These are phyloP conservation scores for Paramecium pentaurelia DNA, from an alignment of 73 alveolate species.

Conservation along the genomic window DNA sequence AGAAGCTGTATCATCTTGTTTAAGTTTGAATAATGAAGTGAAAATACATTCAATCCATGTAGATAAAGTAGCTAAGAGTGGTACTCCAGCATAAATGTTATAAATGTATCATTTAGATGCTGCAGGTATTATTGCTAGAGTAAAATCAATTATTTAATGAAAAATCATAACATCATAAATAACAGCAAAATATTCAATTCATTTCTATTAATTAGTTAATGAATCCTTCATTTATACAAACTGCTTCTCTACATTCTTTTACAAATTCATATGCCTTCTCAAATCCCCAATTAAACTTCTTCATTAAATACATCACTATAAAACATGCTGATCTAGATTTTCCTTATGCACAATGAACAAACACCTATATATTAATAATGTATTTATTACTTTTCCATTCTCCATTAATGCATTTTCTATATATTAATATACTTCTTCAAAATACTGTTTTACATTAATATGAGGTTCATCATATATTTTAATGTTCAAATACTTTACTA, in stretches of 20 bases:
- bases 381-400: conserved; percentile 29
- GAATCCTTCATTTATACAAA: conserved; percentile 58
- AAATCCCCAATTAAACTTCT: conserved; percentile 5
- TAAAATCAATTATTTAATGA: conserved; percentile 7
- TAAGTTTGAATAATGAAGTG: conserved; percentile 59
- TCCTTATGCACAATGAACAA: conserved; percentile 65
- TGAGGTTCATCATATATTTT: conserved; percentile 36
- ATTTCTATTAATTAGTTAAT: neutral
- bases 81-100: conserved; percentile 72
- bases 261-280: conserved; percentile 48
- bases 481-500: conserved; percentile 49
- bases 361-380: neutral
- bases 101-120: conserved; percentile 62
- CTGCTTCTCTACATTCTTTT: conserved; percentile 46
- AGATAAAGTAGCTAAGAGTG: conserved; percentile 74
- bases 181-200: neutral
- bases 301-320: conserved; percentile 60
- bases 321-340: conserved; percentile 49
- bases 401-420: neutral
- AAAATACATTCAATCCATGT: conserved; percentile 65
- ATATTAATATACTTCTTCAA: conserved; percentile 53
- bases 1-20: conserved; percentile 76
- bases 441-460: neutral
- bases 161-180: neutral
- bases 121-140: conserved; percentile 59